Conservation (phyloP, 75 land plant genomes). For the Cryptomeria japonica region DNA sequence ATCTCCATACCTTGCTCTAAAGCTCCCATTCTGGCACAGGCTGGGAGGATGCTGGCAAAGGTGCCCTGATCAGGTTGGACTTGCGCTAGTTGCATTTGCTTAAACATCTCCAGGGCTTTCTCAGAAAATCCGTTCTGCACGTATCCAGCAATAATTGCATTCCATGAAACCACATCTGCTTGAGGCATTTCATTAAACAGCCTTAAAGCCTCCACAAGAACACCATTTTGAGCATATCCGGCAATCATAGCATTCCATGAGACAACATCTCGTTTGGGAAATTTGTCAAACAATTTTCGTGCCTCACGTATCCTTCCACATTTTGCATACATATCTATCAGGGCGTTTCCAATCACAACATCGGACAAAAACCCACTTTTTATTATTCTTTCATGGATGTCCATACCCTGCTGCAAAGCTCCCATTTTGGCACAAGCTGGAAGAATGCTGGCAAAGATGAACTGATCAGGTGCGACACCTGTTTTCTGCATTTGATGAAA, state of each 20-base stretch:
- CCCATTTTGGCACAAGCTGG: conserved; percentile 15
- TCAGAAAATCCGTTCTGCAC: neutral
- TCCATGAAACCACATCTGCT: neutral
- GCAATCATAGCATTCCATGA: conserved; percentile 21
- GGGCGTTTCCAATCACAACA: neutral
- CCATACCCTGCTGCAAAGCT: conserved; percentile 12
- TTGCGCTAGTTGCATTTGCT: neutral
- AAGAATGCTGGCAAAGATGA: conserved; percentile 11
- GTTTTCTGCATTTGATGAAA: conserved; percentile 15
- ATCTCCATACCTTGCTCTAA: conserved; percentile 50
- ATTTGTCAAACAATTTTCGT: conserved; percentile 11
- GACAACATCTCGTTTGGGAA: conserved; percentile 3
- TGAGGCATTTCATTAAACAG: conserved; percentile 18
- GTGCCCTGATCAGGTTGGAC: conserved; percentile 2
- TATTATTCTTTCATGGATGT: conserved; percentile 7
- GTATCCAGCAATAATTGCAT: neutral
- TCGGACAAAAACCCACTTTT: neutral
- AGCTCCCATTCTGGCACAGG: conserved; percentile 26
- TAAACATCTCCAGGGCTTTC: neutral
- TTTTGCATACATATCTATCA: conserved; percentile 63
- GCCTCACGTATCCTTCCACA: conserved; percentile 43
- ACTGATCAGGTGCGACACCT: conserved; percentile 16
- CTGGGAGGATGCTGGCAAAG: conserved; percentile 10
- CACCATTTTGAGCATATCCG: conserved; percentile 14
- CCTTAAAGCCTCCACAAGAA: conserved; percentile 4